A percentile compares a stretch with the other conserved stretches of the same genome.
phyloP scores from a whole-genome alignment of 371 early-diverging fungal genomes.

The Circinella minor region DNA sequence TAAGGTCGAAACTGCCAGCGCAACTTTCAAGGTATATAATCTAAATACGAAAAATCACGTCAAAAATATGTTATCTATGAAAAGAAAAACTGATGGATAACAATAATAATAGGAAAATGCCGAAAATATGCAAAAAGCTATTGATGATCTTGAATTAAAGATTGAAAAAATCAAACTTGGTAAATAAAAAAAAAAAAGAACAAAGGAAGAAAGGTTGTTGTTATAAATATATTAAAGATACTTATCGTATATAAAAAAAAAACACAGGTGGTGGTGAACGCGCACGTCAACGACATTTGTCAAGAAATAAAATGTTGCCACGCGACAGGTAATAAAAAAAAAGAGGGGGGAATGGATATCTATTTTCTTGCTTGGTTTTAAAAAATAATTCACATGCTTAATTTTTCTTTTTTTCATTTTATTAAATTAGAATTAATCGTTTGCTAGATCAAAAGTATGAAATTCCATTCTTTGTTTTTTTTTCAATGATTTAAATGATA shows the following conservation, averaged over 20 bases:
- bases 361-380: not conserved
- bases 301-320: constrained; percentile 91
- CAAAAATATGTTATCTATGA: too few relatives aligned
- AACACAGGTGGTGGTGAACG: constrained; percentile 86
- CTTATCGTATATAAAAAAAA: not conserved
- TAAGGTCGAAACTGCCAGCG: constrained; percentile 75
- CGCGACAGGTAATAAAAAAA: constrained; percentile 79
- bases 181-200: constrained; percentile 34
- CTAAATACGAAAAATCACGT: not conserved
- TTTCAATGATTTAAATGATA: too few relatives aligned
- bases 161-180: constrained; percentile 80
- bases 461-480: not conserved
- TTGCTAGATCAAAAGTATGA: constrained; percentile 87
- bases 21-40: constrained; percentile 77
- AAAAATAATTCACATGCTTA: not conserved
- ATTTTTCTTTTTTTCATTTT: constrained; percentile 1
- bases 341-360: constrained; percentile 2
- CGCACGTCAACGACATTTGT: constrained; percentile 87
- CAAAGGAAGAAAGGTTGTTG: not conserved
- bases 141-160: constrained; percentile 74
- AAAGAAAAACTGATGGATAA: too few relatives aligned
- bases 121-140: constrained; percentile 75
- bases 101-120: constrained; percentile 76
- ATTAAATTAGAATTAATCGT: constrained; percentile 67
- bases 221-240: not conserved